phyloP scores from a whole-genome alignment of 441 rosid species.

The Eutrema salsugineum region DNA sequence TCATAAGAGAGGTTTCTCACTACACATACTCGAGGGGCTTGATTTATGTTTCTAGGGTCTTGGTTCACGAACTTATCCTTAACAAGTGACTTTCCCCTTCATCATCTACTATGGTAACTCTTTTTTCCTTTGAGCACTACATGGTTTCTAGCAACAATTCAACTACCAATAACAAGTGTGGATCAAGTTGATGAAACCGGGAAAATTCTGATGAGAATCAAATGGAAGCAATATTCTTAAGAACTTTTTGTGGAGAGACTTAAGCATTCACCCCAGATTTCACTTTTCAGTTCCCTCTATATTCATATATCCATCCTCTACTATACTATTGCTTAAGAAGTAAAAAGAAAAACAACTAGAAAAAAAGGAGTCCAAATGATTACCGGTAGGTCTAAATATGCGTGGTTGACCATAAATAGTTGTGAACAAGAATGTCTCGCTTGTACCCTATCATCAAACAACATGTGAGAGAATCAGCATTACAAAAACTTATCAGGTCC shows the following conservation, averaged over 20 bases:
- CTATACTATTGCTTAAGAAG: background rate
- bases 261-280: background rate
- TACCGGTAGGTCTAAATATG: slow-evolving; percentile 95
- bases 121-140: background rate
- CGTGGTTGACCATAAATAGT: slow-evolving; percentile 88
- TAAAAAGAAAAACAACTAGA: background rate
- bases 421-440: slow-evolving; percentile 87
- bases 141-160: background rate
- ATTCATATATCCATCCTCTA: background rate
- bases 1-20: background rate
- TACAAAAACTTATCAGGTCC: background rate
- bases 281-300: background rate
- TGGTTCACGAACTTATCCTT: background rate
- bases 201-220: background rate
- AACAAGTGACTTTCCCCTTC: background rate
- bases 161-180: background rate
- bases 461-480: slow-evolving; percentile 19
- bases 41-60: background rate
- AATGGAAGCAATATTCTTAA: background rate
- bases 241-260: background rate
- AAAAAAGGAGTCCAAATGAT: slow-evolving; percentile 3
- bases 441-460: slow-evolving; percentile 56
- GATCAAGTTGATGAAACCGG: background rate
- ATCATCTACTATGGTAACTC: background rate
- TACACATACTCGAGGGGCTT: background rate